phyloP scores from a whole-genome alignment of 2,329 filamentous ascomycete species.

The Penicillium sp. region DNA sequence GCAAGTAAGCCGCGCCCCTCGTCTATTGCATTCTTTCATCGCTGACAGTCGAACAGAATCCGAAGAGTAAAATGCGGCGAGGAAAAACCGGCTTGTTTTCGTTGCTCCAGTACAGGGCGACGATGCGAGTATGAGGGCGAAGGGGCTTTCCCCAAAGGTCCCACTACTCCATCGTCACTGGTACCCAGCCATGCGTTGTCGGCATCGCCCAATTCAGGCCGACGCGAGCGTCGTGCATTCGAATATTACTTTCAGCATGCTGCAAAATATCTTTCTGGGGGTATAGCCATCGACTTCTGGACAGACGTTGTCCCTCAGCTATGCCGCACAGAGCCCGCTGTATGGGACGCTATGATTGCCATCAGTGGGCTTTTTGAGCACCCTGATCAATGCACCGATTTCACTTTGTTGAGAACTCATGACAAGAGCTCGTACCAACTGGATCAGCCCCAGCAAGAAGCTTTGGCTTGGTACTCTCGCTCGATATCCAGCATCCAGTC shows the following conservation, averaged over 20 bases:
- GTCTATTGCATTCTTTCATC: not conserved
- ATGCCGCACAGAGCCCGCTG: slow-evolving; percentile 26
- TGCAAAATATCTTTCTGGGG: slow-evolving; percentile 15
- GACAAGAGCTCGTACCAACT: not conserved
- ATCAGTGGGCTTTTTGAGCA: slow-evolving; percentile 26
- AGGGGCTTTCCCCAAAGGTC: not conserved
- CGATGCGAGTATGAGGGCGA: slow-evolving; percentile 22
- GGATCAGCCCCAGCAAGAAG: slow-evolving; percentile 18
- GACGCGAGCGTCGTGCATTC: slow-evolving; percentile 28
- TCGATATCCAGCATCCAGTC: slow-evolving; percentile 29
- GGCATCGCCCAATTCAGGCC: slow-evolving; percentile 8
- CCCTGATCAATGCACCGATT: slow-evolving; percentile 16
- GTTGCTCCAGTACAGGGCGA: slow-evolving; percentile 23
- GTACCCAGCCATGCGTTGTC: not conserved
- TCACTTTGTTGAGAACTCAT: slow-evolving; percentile 7
- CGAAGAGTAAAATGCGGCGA: slow-evolving; percentile 31
- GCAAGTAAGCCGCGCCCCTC: slow-evolving; percentile 17
- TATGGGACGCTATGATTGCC: slow-evolving; percentile 30
- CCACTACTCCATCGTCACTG: not conserved
- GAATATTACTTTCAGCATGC: slow-evolving; percentile 28
- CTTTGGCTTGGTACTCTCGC: slow-evolving; percentile 37
- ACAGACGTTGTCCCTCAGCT: slow-evolving; percentile 22
- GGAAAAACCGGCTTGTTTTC: slow-evolving; percentile 25
- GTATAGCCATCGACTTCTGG: slow-evolving; percentile 27
- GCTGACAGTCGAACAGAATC: slow-evolving; percentile 12